These are phyloP conservation scores for Vitis hybrid DNA, from an alignment of 177 flowering plant species.

Conservation along the genomic window DNA sequence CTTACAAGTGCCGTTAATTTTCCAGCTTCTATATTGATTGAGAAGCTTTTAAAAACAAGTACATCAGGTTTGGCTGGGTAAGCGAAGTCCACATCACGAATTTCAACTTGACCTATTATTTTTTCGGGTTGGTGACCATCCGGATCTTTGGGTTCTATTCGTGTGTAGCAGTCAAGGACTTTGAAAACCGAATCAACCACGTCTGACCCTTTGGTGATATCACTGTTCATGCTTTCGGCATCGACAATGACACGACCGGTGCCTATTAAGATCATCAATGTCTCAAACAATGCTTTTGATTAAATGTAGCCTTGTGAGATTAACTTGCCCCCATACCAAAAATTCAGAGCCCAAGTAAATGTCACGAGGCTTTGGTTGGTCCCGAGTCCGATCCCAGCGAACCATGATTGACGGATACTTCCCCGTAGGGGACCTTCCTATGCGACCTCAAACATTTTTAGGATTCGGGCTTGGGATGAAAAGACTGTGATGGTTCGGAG, in stretches of 20 bases:
- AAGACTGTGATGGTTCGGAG: constrained; percentile 76
- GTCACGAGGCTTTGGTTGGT: constrained; percentile 50
- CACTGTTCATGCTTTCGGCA: constrained; percentile 80
- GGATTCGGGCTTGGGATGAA: constrained; percentile 66
- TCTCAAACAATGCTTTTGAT: constrained; percentile 57
- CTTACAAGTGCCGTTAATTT: constrained; percentile 85
- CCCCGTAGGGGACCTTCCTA: constrained; percentile 61
- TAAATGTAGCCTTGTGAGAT: constrained; percentile 43
- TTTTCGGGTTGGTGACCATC: constrained; percentile 53
- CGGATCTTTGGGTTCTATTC: constrained; percentile 67
- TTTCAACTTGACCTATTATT: constrained; percentile 52
- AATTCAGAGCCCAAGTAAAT: constrained; percentile 71
- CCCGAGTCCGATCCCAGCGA: constrained; percentile 72
- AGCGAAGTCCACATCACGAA: constrained; percentile 58
- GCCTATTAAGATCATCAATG: constrained; percentile 69
- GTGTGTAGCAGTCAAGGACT: constrained; percentile 56
- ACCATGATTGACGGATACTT: constrained; percentile 70
- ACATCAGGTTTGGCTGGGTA: constrained; percentile 72
- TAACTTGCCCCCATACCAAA: constrained; percentile 87
- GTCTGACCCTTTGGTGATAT: constrained; percentile 69
- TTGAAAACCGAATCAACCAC: constrained; percentile 67
- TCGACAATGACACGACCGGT: constrained; percentile 83
- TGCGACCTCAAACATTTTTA: constrained; percentile 53
- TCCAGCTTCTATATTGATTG: constrained; percentile 61
- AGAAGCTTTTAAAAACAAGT: constrained; percentile 55